Conservation (phyloP, 495 filamentous ascomycete species). For the Hypoxylon subgilvum region DNA sequence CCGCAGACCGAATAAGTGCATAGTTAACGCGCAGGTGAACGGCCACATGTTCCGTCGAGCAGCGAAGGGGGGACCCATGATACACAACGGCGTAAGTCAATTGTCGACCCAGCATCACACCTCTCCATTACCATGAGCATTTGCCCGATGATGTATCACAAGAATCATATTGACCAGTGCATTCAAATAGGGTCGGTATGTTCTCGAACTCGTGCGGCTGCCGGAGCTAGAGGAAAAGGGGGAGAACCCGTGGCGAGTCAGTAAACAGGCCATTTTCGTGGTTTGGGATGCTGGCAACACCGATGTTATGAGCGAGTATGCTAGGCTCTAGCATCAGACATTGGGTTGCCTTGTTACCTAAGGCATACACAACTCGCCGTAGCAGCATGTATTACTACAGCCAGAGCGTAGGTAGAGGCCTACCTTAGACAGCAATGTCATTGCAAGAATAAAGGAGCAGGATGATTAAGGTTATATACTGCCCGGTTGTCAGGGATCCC, state of each 20-base stretch:
- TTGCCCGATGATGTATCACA: too few relatives aligned
- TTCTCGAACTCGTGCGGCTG: slow-evolving; percentile 28
- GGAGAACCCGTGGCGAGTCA: slow-evolving; percentile 42
- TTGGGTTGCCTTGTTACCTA: neutral
- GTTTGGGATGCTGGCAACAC: slow-evolving; percentile 26
- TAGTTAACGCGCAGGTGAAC: slow-evolving; percentile 15
- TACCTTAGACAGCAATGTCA: too few relatives aligned
- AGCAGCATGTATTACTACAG: too few relatives aligned
- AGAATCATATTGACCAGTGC: too few relatives aligned
- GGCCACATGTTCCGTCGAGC: slow-evolving; percentile 24
- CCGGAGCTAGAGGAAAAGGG: slow-evolving; percentile 35
- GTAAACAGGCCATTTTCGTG: slow-evolving; percentile 13
- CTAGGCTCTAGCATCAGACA: slow-evolving; percentile 12
- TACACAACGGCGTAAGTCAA: slow-evolving; percentile 40
- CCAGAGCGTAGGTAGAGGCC: too few relatives aligned
- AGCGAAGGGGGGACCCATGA: slow-evolving; percentile 16
- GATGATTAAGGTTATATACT: too few relatives aligned
- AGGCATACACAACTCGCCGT: too few relatives aligned
- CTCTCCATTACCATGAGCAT: too few relatives aligned
- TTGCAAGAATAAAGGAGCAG: too few relatives aligned
- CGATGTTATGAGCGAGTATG: slow-evolving; percentile 20
- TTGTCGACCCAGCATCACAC: too few relatives aligned
- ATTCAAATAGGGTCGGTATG: slow-evolving; percentile 25
- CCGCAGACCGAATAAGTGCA: slow-evolving; percentile 28
- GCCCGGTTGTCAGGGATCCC: too few relatives aligned